Conservation (phyloP, 2,329 filamentous ascomycete genomes). For the Aquanectria penicillioides region DNA sequence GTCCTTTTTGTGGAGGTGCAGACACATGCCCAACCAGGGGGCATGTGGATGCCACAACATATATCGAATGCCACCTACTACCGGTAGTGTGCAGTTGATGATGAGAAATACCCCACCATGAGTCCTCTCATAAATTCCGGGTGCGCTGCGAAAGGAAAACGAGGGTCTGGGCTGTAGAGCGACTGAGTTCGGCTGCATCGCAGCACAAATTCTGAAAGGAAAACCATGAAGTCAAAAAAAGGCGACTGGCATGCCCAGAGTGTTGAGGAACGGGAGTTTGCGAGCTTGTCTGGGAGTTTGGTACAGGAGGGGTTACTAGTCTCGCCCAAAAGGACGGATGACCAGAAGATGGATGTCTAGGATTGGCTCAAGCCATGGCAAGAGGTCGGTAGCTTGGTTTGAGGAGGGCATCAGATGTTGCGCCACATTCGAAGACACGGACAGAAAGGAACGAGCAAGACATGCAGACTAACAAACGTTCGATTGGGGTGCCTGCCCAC, state of each 20-base stretch:
- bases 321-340: conserved; percentile 10
- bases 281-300: not conserved
- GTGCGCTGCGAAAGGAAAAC: conserved; percentile 6
- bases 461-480: not conserved
- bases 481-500: too few relatives aligned
- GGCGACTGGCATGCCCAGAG: conserved; percentile 3
- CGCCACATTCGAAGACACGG: conserved; percentile 14
- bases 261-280: not conserved
- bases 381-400: conserved; percentile 1
- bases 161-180: not conserved
- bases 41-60: conserved; percentile 6
- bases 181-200: conserved; percentile 9
- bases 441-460: not conserved
- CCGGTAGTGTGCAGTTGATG: not conserved
- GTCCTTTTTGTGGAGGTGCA: not conserved
- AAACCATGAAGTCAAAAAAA: conserved; percentile 8
- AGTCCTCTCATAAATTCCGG: too few relatives aligned
- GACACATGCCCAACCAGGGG: not conserved
- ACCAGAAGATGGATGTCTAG: conserved; percentile 13
- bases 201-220: conserved; percentile 2
- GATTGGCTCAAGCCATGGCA: conserved; percentile 6
- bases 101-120: not conserved
- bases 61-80: conserved; percentile 4
- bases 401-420: conserved; percentile 15
- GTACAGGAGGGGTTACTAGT: conserved; percentile 12